Base-by-base conservation (phyloP, 169 alveolate species). In the Eimeria praecox region DNA sequence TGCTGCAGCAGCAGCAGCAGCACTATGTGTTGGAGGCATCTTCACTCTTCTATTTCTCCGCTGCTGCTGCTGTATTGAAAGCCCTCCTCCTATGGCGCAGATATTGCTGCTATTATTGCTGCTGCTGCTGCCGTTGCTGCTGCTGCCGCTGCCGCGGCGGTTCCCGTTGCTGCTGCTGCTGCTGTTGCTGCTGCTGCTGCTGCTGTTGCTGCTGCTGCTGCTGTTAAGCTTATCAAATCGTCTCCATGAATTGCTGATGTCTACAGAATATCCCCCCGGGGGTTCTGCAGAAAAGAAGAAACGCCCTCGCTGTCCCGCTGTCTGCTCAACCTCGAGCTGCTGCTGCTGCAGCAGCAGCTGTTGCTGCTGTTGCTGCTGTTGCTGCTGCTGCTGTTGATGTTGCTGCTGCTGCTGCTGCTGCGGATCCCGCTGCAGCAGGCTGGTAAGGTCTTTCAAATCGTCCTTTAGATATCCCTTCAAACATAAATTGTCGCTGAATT, bases 191-290 rank as follows among this genome's bases (percentile, higher is more conserved):
- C 83, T 4, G 83, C 83, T 38, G 27, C 12, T 30, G 88, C 44
- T 33, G 62, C 62, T 8, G 88, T 54, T 44, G 88, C 56, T 38
- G 66, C 56, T 42, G 88, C 88, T 78, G 88, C 88, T 38, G 88
- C 88, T 40, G 88, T 35, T n/a, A 4, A 73, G 3, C 5, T 27
- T 73, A 24, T 24, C 4, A 40, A 30, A 8, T 24, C 64, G 35
- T 18, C 27, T 35, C 89, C 30, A 18, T 0, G 66, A 3, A 2
- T 27, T 42, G 64, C 46, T 56, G 27, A 20, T 64, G 6, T 78
- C 66, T 0, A 22, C 64, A 64, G 0, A 18, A 40, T 30, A 18
- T 24, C 16, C 59, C 46, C 66, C 89, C 0, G 89, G 89, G 46
- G 42, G 59, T 33, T 78, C 89, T 0, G 89, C 64, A 0, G 89